phyloP scores from a whole-genome alignment of 1,139 yeast genomes.

The Scheffersomyces titani region DNA sequence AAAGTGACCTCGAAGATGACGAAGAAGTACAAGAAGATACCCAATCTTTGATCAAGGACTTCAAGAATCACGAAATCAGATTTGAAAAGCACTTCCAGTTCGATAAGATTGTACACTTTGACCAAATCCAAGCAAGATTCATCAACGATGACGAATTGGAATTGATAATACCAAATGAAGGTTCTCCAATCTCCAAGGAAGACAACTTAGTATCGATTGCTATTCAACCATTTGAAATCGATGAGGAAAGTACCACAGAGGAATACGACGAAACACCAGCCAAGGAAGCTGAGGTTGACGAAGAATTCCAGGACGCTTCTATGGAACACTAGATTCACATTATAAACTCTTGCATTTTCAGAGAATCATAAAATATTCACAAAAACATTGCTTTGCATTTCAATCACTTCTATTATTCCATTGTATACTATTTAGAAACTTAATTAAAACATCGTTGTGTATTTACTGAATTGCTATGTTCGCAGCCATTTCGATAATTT shows the following conservation, averaged over 20 bases:
- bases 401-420: background rate
- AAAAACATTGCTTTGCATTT: background rate
- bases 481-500: background rate
- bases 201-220: conserved; percentile 27
- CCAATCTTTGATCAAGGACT: conserved; percentile 39
- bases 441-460: background rate
- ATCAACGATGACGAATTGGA: conserved; percentile 44
- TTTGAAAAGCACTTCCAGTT: conserved; percentile 50
- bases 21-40: conserved; percentile 49
- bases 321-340: conserved; percentile 4
- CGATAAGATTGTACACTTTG: conserved; percentile 41
- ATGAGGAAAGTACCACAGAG: conserved; percentile 20
- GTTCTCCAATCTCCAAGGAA: conserved; percentile 22
- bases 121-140: conserved; percentile 42
- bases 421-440: background rate
- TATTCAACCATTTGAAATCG: conserved; percentile 19
- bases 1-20: conserved; percentile 23
- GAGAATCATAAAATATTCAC: background rate
- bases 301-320: conserved; percentile 7
- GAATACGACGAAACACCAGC: conserved; percentile 13
- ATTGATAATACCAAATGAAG: conserved; percentile 43
- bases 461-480: no score
- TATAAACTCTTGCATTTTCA: background rate
- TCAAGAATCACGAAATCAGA: conserved; percentile 40
- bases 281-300: conserved; percentile 11